Conservation (phyloP, 2,329 filamentous ascomycete species). For the Tolypocladium endophyticum region DNA sequence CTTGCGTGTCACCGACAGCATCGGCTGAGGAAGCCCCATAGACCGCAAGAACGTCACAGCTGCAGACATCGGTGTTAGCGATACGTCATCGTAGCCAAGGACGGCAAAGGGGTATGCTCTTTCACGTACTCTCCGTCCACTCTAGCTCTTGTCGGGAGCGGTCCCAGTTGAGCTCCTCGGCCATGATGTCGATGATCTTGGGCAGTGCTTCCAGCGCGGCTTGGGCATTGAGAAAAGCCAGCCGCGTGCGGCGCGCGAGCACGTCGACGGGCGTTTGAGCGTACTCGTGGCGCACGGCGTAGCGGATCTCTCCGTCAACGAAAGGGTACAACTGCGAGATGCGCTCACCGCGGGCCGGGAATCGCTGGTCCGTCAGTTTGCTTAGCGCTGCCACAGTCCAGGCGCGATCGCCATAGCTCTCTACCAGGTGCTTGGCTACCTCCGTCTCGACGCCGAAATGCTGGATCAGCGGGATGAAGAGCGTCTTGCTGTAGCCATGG, state of each 20-base stretch:
- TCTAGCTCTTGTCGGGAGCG: slow-evolving; percentile 61
- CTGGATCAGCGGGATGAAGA: slow-evolving; percentile 93
- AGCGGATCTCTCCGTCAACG: slow-evolving; percentile 83
- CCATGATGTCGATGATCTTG: slow-evolving; percentile 81
- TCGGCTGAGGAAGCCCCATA: slow-evolving; percentile 54
- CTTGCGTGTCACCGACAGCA: slow-evolving; percentile 45
- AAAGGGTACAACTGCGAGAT: slow-evolving; percentile 79
- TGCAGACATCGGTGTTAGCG: slow-evolving; percentile 13
- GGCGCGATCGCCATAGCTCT: slow-evolving; percentile 83
- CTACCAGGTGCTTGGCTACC: slow-evolving; percentile 77
- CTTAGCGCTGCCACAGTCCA: slow-evolving; percentile 84
- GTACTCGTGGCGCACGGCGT: slow-evolving; percentile 81
- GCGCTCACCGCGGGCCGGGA: slow-evolving; percentile 72
- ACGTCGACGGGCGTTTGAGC: slow-evolving; percentile 87
- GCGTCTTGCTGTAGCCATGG: slow-evolving; percentile 76
- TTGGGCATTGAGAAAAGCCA: slow-evolving; percentile 88
- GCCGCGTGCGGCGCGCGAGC: slow-evolving; percentile 69
- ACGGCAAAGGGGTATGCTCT: neutral
- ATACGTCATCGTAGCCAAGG: neutral
- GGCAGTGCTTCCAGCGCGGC: slow-evolving; percentile 81
- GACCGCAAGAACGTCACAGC: slow-evolving; percentile 50
- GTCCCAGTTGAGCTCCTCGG: slow-evolving; percentile 72
- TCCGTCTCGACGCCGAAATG: slow-evolving; percentile 88
- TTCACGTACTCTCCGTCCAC: slow-evolving; percentile 61
- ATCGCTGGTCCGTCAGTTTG: slow-evolving; percentile 63